Evolutionary conservation across 257 asterid species (phyloP).

Genomic region (Phtheirospermum japonicum): DNA sequence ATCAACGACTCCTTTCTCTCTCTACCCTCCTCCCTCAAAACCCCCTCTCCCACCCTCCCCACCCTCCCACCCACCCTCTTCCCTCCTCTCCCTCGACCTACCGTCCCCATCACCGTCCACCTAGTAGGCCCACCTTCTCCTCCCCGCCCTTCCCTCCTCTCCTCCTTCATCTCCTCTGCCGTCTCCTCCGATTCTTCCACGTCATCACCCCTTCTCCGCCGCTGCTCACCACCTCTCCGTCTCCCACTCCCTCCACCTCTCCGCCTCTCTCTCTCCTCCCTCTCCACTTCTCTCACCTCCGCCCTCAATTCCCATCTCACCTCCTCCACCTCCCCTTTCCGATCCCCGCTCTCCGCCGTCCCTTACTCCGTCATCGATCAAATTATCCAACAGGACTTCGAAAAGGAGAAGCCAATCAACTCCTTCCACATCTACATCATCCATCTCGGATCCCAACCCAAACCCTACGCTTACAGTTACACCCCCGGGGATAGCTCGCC

Average conservation of each 20-base stretch:
- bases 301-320: slow-evolving; percentile 52
- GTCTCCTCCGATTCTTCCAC: slow-evolving; percentile 81
- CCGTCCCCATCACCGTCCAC: slow-evolving; percentile 69
- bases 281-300: slow-evolving; percentile 45
- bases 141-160: slow-evolving; percentile 55
- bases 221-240: slow-evolving; percentile 60
- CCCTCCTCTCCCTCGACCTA: slow-evolving; percentile 56
- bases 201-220: slow-evolving; percentile 70
- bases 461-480: slow-evolving; percentile 70
- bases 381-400: slow-evolving; percentile 55
- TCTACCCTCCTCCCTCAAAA: slow-evolving; percentile 60
- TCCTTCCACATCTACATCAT: slow-evolving; percentile 72
- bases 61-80: slow-evolving; percentile 43
- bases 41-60: slow-evolving; percentile 42
- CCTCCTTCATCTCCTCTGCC: slow-evolving; percentile 64
- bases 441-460: slow-evolving; percentile 55
- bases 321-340: slow-evolving; percentile 45
- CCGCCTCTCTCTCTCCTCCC: slow-evolving; percentile 43
- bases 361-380: slow-evolving; percentile 54
- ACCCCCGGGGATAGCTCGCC: slow-evolving; percentile 76
- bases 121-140: slow-evolving; percentile 76
- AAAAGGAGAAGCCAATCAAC: slow-evolving; percentile 50
- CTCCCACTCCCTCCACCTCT: slow-evolving; percentile 78
- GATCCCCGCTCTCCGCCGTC: slow-evolving; percentile 59
- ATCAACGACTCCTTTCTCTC: slow-evolving; percentile 57